Evolutionary conservation across 768 basidiomycete species (phyloP), one percentile per base, ranked within the genome.

Genomic region (Boletus reticulatus): DNA sequence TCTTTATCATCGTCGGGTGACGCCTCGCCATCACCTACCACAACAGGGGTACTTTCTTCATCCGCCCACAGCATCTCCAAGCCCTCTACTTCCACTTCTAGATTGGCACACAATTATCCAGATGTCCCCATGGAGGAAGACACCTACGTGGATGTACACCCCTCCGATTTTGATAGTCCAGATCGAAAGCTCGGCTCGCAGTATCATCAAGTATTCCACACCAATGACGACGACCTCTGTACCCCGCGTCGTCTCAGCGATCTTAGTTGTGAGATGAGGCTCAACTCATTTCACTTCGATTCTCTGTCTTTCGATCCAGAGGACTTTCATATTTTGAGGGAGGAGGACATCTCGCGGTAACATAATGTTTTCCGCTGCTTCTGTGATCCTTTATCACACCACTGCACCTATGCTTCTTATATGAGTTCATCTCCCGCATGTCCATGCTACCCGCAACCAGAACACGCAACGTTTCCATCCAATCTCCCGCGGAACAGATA

Each of bases 231-330:
- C 19, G 43, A 50, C 17, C 11, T 58, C 1, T 48, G 50, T 31
- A 32, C 49, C 11, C 48, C 52, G 17, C 48, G 38, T 47, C 69
- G 49, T 38, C 63, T 67, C 37, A 69, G 63, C 34, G 80, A 85
- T 48, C 57, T 72, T 58, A 80, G 78, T 57, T 71, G 84, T 48
- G 84, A 89, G 73, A 83, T 87, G 85, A 75, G 72, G 37, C 80
- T 89, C 14, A 84, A 88, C 64, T 88, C 88, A 32, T 73, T 89
- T 51, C 85, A 87, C 65, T 89, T 89, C 65, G 88, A 89, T 59
- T 76, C 80, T 1, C 61, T 89, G 43, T 86, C 84, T 50, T 86
- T 89, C 52, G 85, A 89, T 65, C 76, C 78, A 24, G 81, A 84
- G 59, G 76, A 75, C 39, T 85, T 87, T 66, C 57, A 68, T 50